phyloP scores from a whole-genome alignment of 2,329 filamentous ascomycete species.

The Colletotrichum sp. region DNA sequence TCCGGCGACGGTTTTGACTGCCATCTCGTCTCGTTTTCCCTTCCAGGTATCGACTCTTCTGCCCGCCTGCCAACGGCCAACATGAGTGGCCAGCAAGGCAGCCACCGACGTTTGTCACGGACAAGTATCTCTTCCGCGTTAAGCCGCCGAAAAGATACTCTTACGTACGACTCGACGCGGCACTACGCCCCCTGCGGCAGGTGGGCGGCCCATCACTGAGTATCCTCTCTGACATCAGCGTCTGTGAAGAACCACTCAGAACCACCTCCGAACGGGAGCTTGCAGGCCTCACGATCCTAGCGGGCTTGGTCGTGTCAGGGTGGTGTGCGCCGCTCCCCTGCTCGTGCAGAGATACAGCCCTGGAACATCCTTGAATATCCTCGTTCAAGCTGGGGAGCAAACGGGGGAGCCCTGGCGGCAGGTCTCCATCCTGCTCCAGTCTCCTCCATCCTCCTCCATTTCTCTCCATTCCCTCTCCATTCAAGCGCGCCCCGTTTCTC shows the following conservation, averaged over 20 bases:
- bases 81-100: background rate
- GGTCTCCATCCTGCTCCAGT: slow-evolving; percentile 12
- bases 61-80: background rate
- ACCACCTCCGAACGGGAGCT: slow-evolving; percentile 8
- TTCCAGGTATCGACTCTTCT: background rate
- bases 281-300: slow-evolving; percentile 17
- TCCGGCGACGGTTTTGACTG: background rate
- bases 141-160: slow-evolving; percentile 6
- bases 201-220: slow-evolving; percentile 12
- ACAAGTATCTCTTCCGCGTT: background rate
- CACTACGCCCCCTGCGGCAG: background rate
- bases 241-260: background rate
- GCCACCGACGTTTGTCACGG: background rate
- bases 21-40: background rate
- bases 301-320: slow-evolving; percentile 18
- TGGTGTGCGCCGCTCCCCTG: background rate
- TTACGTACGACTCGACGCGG: slow-evolving; percentile 13
- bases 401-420: background rate
- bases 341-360: background rate
- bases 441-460: background rate
- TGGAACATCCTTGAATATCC: background rate
- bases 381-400: background rate
- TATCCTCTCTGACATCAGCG: slow-evolving; percentile 16
- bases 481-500: background rate
- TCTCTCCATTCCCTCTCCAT: slow-evolving; percentile 2